Evolutionary conservation across 2,329 filamentous ascomycete species (phyloP), one percentile per base, ranked within the genome.

Genomic region (Cladophialophora carrionii): DNA sequence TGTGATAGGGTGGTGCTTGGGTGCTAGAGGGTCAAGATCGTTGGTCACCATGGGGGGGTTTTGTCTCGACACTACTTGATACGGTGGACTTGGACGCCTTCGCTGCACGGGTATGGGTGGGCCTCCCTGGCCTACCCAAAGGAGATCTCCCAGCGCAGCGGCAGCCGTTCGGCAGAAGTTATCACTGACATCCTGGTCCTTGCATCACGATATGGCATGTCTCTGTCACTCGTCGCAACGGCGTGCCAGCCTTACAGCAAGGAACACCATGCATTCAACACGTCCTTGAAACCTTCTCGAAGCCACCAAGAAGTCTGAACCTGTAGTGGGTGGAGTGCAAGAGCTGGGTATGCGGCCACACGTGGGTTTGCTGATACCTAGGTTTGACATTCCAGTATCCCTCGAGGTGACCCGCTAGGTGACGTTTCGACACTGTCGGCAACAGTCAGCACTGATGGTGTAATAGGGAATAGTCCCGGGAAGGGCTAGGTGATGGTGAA

Each of bases 231-330:
- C 29, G 57, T 26, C 31, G 43, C n/a, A 43, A 34, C 32, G 52
- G 51, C 62, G 56, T 51, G 34, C 56, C 62, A 65, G 62, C 62
- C 62, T 56, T 61, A 61, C 37, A 24, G 52, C 51, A 56, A 57
- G 52, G 31, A 52, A 58, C 37, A 31, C 46, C 58, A 60, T 60
- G 29, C 58, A 32, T 52, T 48, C 20, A 54, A 57, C 31, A 34
- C 5, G 26, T 51, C n/a, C 10, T 31, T 31, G 24, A 58, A n/a
- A 32, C 34, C 22, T 32, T 46, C 48, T 41, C 43, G 29, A 63
- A 31, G 48, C 26, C 8, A 22, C 29, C 57, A 26, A 53, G 46
- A 37, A 26, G 49, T 53, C 22, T 34, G 7, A 22, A 12, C 37
- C 57, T 37, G 20, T 60, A 26, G 12, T 29, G 31, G 20, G 12